A percentile compares a stretch with the other conserved stretches of the same genome.
phyloP scores from a whole-genome alignment of 257 asterid species.

The Solanum pinnatisectum region DNA sequence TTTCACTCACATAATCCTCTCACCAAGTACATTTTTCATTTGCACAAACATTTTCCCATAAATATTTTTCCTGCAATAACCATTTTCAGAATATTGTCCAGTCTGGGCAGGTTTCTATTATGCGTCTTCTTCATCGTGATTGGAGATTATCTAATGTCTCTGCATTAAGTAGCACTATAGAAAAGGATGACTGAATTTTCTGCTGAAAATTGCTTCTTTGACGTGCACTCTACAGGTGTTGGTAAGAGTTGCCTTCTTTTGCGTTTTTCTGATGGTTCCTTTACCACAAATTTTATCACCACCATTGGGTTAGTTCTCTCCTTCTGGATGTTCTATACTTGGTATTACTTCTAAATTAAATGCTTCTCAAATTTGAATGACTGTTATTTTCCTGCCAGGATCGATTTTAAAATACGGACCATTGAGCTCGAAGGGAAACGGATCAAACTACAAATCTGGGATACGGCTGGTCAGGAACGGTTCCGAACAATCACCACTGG shows the following conservation, averaged over 20 bases:
- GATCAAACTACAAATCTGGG: conserved; percentile 14
- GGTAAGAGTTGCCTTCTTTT: background rate
- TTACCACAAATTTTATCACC: background rate
- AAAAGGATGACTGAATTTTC: background rate
- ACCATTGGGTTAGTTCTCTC: background rate
- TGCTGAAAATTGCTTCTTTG: background rate
- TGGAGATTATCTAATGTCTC: background rate
- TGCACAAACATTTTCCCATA: background rate
- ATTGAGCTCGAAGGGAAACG: background rate
- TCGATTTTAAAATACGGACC: background rate
- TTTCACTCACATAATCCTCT: background rate
- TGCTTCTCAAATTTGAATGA: background rate
- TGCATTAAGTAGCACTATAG: background rate
- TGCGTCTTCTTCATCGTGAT: background rate
- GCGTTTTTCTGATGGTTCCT: background rate
- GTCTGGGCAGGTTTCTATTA: background rate
- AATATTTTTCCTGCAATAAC: background rate
- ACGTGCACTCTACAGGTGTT: background rate
- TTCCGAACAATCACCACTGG: conserved; percentile 14
- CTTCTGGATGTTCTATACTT: background rate
- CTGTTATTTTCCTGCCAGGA: background rate
- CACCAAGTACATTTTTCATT: background rate
- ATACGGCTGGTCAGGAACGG: conserved; percentile 16
- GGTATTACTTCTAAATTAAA: background rate
- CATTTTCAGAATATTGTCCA: background rate